Evolutionary conservation across 148 eudicot species (phyloP), one percentile per base, ranked within the genome.

Genomic region (Amaranthus palmeri): DNA sequence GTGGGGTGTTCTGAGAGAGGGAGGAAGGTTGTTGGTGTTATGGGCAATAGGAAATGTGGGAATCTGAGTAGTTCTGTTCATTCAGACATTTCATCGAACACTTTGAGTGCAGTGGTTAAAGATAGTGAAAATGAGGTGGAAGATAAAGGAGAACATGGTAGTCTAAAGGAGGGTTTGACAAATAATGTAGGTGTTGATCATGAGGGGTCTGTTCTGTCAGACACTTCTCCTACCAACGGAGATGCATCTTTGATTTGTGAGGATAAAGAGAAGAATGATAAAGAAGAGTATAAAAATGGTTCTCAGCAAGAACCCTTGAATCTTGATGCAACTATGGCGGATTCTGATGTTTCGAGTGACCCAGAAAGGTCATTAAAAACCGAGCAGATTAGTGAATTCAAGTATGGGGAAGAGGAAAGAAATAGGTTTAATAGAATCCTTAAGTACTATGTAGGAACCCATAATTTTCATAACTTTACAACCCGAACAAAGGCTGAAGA

Each of bases 401-500:
- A 78, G 73, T 93, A 91, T 74, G 88, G 86, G 10, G 96, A 88
- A 62, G 77, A 79, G 76, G 96, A 77, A 77, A 89, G 56, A 61
- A 91, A 86, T 53, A 85, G 90, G 78, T 88, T 93, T 61, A 89
- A 84, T 72, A 80, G 86, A 55, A 89, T 93, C 45, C 80, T 93
- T 55, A 86, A 89, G 77, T 68, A 58, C 48, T 93, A 88, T 43
- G 91, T 81, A 81, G 98, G 98, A 45, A 93, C 96, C 3, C 97
- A 87, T 58, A 93, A 93, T 72, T 93, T 93, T 76, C 98, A 93
- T 57, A 93, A 93, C 66, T 91, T 91, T 68, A 93, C 98, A 1
- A 93, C 96, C 6, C 80, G 97, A 70, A 93, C 83, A 4, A 93
- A 86, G 85, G 86, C 98, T 0, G 91, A 85, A 74, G 98, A 93